Conservation (phyloP, 1,139 yeast genomes). For the Saccharomycopsis crataegensis region DNA sequence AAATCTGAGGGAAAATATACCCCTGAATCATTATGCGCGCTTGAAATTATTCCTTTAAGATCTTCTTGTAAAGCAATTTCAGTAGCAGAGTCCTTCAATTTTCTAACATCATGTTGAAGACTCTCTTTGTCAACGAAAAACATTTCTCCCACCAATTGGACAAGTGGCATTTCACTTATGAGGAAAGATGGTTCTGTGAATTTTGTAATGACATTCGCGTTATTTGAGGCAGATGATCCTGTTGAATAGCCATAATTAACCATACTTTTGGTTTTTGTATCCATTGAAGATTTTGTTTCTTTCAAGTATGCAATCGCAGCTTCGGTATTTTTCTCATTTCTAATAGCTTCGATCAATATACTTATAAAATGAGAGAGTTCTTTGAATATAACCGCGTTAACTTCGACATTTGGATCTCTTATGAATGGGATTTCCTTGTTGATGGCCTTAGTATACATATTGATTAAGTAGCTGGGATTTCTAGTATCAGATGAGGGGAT, state of each 20-base stretch:
- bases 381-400: conserved; percentile 40
- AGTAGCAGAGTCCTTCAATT: conserved; percentile 36
- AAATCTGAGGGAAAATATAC: conserved; percentile 39
- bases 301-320: conserved; percentile 37
- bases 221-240: conserved; percentile 14
- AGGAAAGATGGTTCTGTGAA: conserved; percentile 42
- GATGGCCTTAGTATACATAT: conserved; percentile 58
- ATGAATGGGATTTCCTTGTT: conserved; percentile 48
- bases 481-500: conserved; percentile 34
- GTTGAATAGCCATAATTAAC: conserved; percentile 16
- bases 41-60: conserved; percentile 34
- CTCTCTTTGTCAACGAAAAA: conserved; percentile 36
- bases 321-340: conserved; percentile 38
- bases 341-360: conserved; percentile 42
- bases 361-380: conserved; percentile 55
- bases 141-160: conserved; percentile 33
- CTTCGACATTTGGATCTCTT: conserved; percentile 41
- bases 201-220: conserved; percentile 20
- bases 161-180: conserved; percentile 42
- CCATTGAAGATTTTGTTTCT: conserved; percentile 37
- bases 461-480: conserved; percentile 56
- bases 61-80: conserved; percentile 41
- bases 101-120: conserved; percentile 45
- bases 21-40: conserved; percentile 37
- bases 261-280: conserved; percentile 24